phyloP scores from a whole-genome alignment of 257 asterid species.

The Fraxinus americana region DNA sequence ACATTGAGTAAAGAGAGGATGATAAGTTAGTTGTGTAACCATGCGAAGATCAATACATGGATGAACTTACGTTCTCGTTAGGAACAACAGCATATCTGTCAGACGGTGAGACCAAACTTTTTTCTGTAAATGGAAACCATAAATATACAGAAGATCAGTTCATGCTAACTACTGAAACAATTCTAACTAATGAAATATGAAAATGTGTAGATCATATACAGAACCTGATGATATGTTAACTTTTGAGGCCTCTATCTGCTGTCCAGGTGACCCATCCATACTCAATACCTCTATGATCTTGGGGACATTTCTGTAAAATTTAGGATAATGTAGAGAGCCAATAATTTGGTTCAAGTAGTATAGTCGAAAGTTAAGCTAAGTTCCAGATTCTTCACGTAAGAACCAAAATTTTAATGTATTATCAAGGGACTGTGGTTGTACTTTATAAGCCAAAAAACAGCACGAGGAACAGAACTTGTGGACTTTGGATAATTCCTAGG shows the following conservation, averaged over 20 bases:
- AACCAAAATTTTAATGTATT: not conserved
- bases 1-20: not conserved
- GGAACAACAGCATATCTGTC: constrained; percentile 97
- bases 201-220: not conserved
- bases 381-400: not conserved
- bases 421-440: not conserved
- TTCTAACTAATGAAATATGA: not conserved
- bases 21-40: not conserved
- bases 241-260: constrained; percentile 72
- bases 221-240: constrained; percentile 63
- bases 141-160: not conserved
- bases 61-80: constrained; percentile 65
- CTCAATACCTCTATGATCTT: constrained; percentile 82
- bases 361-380: not conserved
- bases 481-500: not conserved
- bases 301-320: constrained; percentile 65
- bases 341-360: not conserved
- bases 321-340: not conserved
- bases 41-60: not conserved
- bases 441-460: not conserved
- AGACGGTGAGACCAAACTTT: constrained; percentile 76
- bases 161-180: constrained; percentile 3
- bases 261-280: constrained; percentile 78
- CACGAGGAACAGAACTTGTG: not conserved
- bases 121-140: constrained; percentile 47